Evolutionary conservation across 495 filamentous ascomycete genomes (phyloP), one percentile per base, ranked within the genome.

Genomic region (Xylaria curta): DNA sequence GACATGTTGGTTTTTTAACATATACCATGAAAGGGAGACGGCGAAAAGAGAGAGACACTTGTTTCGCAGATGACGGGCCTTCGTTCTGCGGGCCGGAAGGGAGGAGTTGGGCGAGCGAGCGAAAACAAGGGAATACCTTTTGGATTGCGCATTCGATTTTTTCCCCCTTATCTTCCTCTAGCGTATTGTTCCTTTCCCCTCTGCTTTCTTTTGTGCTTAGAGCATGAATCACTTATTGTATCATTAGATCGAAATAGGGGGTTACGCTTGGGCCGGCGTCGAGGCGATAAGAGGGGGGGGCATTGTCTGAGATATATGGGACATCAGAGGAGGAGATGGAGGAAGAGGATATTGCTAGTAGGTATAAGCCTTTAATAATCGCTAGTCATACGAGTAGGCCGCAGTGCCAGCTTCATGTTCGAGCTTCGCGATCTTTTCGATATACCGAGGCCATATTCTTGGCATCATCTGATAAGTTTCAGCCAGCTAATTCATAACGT

Each of bases 121-220:
- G 46, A 33, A n/a, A n/a, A 51, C 1, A 40, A 67, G n/a, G 31
- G 65, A 19, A 51, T 53, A 31, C 49, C 6, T 28, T 69, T 28
- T 12, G 46, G 31, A 33, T 47, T 46, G 36, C n/a, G 7, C 24
- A 56, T 59, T 24, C 47, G 7, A 44, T 33, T 59, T 59, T 59
- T 10, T 19, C 9, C 44, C 4, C 42, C 42, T 66, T 12, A 12
- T 24, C 12, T 59, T 15, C 53, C 53, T 56, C 54, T 40, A 38
- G 36, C 36, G 36, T 1, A 5, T 40, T 44, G 15, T 51, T 24
- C 1, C 31, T 33, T 1, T 17, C 12, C 53, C 36, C 13, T 42
- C 38, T 10, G 12, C 46, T 69, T 49, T 69, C 67, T 61, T 69
- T 69, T 69, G 56, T 69, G 19, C 2, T 40, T 69, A 69, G 67